Conservation (phyloP, 2,329 filamentous ascomycete genomes). For the Alternaria gaisen region DNA sequence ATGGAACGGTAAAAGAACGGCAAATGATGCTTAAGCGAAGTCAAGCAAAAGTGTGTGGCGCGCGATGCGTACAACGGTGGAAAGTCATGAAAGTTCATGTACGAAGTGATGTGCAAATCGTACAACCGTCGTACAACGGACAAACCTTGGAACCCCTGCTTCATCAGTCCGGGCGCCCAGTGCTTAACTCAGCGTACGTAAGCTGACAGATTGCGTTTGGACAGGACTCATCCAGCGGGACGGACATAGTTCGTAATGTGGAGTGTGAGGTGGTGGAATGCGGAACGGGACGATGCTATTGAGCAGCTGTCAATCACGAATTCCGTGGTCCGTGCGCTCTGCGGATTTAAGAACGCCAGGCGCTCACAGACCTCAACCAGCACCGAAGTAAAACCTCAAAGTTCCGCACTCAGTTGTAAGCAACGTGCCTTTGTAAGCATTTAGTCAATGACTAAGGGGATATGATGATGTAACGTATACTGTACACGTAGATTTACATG, state of each 20-base stretch:
- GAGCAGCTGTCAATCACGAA: not conserved
- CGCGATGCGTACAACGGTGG: not conserved
- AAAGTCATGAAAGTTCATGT: constrained; percentile 3
- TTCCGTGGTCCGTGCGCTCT: not conserved
- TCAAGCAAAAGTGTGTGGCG: not conserved
- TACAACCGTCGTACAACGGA: constrained; percentile 7
- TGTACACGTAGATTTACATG: not conserved
- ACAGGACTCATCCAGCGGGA: not conserved
- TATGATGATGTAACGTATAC: not conserved
- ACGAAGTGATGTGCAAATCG: not conserved
- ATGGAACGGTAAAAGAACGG: not conserved
- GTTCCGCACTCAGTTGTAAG: not conserved
- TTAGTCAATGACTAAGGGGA: not conserved
- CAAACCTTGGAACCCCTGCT: not conserved
- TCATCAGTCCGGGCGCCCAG: not conserved
- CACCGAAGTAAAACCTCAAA: not conserved
- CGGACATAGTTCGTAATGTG: not conserved
- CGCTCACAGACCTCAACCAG: not conserved
- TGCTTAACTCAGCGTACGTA: not conserved
- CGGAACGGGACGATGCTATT: not conserved
- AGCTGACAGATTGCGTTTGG: not conserved
- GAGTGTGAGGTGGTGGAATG: not conserved
- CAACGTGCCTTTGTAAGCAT: not conserved
- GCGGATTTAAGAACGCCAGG: not conserved
- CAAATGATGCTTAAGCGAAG: not conserved